phyloP scores from a whole-genome alignment of 1,139 yeast genomes.

The Casaregolazyma lundiana region DNA sequence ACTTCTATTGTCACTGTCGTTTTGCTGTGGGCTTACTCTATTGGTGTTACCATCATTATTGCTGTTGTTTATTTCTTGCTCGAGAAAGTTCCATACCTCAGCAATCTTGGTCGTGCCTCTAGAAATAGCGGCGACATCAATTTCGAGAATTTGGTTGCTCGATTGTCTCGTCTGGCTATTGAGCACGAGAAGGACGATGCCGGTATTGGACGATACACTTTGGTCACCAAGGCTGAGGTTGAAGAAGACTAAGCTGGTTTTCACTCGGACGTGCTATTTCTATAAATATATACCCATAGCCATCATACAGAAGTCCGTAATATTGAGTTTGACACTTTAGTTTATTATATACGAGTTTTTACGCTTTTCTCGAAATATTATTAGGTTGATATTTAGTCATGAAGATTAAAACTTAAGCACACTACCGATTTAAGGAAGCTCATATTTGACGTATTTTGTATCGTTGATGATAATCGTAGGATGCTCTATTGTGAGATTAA shows the following conservation, averaged over 20 bases:
- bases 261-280: background rate
- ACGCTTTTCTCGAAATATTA: slow-evolving; percentile 1
- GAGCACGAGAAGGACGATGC: slow-evolving; percentile 34
- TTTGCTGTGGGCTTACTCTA: slow-evolving; percentile 91
- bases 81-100: slow-evolving; percentile 28
- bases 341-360: slow-evolving; percentile 1
- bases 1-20: slow-evolving; percentile 92
- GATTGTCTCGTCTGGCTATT: slow-evolving; percentile 35
- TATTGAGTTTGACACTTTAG: background rate
- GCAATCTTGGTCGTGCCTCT: slow-evolving; percentile 33
- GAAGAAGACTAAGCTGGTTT: slow-evolving; percentile 28
- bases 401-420: background rate
- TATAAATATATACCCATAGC: slow-evolving; percentile 7
- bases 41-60: slow-evolving; percentile 92
- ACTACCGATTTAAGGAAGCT: background rate
- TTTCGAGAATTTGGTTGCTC: slow-evolving; percentile 35
- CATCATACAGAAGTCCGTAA: background rate
- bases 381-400: background rate
- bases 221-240: slow-evolving; percentile 31
- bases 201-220: slow-evolving; percentile 32
- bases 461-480: slow-evolving; percentile 9
- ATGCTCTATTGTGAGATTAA: background rate
- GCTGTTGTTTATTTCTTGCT: slow-evolving; percentile 96
- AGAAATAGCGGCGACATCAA: slow-evolving; percentile 31
- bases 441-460: slow-evolving; percentile 4